Evolutionary conservation across 2,329 filamentous ascomycete species (phyloP).

Genomic region (Calonectria pteridis): DNA sequence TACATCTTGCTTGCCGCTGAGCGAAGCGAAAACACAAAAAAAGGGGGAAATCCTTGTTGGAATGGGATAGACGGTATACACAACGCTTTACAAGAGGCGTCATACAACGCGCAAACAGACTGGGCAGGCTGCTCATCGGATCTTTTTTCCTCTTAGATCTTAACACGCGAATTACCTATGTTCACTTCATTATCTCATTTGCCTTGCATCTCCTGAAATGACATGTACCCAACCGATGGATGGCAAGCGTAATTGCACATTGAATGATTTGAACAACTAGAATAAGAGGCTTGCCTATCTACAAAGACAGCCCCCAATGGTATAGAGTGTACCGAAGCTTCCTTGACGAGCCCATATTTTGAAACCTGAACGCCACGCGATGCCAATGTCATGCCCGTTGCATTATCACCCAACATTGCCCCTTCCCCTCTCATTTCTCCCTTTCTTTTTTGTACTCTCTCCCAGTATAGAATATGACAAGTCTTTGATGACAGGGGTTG

Average conservation of each 20-base stretch:
- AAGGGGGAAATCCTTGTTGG: conserved; percentile 25
- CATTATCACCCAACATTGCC: conserved; percentile 32
- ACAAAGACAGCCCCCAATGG: conserved; percentile 16
- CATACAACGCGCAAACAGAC: conserved; percentile 40
- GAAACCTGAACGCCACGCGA: conserved; percentile 51
- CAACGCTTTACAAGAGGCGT: conserved; percentile 23
- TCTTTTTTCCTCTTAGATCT: conserved; percentile 34
- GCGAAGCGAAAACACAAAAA: background rate
- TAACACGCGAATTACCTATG: conserved; percentile 15
- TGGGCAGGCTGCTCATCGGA: conserved; percentile 33
- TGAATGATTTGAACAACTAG: background rate
- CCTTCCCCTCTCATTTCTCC: conserved; percentile 24
- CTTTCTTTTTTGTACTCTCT: conserved; percentile 14
- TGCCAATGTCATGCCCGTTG: conserved; percentile 43
- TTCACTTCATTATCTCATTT: conserved; percentile 5
- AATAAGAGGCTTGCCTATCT: conserved; percentile 4
- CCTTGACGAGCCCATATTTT: conserved; percentile 32
- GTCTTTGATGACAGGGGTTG: background rate
- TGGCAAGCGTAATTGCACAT: background rate
- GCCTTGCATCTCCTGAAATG: background rate
- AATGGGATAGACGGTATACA: conserved; percentile 30
- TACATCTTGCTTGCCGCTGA: conserved; percentile 13
- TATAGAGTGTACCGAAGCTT: conserved; percentile 38
- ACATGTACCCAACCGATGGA: background rate
- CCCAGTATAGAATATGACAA: background rate